These are phyloP conservation scores for Monascus ruber DNA, from an alignment of 2,329 filamentous ascomycete genomes.

Conservation along the genomic window DNA sequence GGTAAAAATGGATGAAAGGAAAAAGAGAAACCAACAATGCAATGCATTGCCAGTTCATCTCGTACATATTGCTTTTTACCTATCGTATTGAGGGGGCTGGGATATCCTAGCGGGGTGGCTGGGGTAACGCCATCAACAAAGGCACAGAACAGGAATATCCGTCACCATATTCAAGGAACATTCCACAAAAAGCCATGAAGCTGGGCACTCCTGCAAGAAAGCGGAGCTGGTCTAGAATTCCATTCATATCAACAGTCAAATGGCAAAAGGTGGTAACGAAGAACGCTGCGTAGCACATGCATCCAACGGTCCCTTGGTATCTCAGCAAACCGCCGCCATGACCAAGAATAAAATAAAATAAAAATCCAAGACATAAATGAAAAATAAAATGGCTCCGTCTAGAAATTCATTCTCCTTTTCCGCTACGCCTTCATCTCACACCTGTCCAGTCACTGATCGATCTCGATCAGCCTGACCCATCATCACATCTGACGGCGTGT, in stretches of 20 bases:
- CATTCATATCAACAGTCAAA: too few species aligned
- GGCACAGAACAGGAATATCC: too few species aligned
- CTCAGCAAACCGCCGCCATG: neutral
- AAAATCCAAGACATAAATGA: neutral
- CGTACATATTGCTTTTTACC: neutral
- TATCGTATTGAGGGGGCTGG: neutral
- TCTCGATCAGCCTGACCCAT: slow-evolving; percentile 5
- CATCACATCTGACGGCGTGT: slow-evolving; percentile 4
- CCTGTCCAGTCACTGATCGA: slow-evolving; percentile 7
- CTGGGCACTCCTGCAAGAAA: too few species aligned
- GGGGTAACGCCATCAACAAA: neutral
- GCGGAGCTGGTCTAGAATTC: too few species aligned
- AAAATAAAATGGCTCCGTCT: neutral
- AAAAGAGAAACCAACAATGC: neutral
- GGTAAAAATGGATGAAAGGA: neutral
- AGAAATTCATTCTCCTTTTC: neutral
- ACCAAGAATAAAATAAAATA: neutral
- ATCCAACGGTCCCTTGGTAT: too few species aligned
- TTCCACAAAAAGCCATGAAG: too few species aligned
- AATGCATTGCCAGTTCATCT: neutral
- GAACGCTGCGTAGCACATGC: too few species aligned
- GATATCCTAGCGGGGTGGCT: neutral
- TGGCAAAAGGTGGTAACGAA: too few species aligned
- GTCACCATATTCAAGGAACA: too few species aligned
- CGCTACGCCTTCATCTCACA: neutral